Evolutionary conservation across 2,329 filamentous ascomycete genomes (phyloP), one percentile per base, ranked within the genome.

Genomic region (Incumbomyces lentus): DNA sequence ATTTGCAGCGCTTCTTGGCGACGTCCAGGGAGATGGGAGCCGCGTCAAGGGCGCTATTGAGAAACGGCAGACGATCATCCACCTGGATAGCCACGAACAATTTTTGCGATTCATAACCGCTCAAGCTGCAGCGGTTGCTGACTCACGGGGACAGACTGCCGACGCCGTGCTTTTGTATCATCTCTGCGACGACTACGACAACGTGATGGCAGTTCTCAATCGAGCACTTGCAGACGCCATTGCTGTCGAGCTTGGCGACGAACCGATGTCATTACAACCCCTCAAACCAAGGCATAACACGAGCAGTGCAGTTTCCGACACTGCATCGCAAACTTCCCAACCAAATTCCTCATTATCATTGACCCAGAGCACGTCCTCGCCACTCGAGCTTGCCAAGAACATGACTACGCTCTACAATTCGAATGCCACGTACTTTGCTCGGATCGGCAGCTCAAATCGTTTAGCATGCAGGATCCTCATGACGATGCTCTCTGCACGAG

Each of bases 161-260:
- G 41, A 44, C 32, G 89, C 93, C 2, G 90, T 96, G 12, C 74
- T 98, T 42, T 74, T 98, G 43, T 96, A 94, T 64, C 90, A 98
- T 64, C 74, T 98, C 36, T 90, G 92, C 0, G 86, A 87, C 59
- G 89, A 98, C 63, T 96, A 94, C 62, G 88, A 98, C 63, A 88
- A 82, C 45, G 93, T 96, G n/a, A 80, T 95, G 36, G 72, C 78
- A 19, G 90, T 96, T 54, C 79, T 96, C 60, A 95, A 89, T 65
- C 83, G 88, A 33, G 84, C 89, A 2, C 74, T 98, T 31, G 93
- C 89, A 47, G 88, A 96, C 64, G 86, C 87, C 37, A 81, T 96
- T 49, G 83, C 86, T 11, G 75, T 90, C 10, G 88, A 94, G 58
- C 76, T 95, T 57, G 88, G 87, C 44, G 83, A 92, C 57, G 82